Percentiles rank a stretch among this genome's conserved stretches.
These are phyloP conservation scores for Chaetomium strumarium DNA, from an alignment of 2,329 filamentous ascomycete species.

Conservation along the genomic window DNA sequence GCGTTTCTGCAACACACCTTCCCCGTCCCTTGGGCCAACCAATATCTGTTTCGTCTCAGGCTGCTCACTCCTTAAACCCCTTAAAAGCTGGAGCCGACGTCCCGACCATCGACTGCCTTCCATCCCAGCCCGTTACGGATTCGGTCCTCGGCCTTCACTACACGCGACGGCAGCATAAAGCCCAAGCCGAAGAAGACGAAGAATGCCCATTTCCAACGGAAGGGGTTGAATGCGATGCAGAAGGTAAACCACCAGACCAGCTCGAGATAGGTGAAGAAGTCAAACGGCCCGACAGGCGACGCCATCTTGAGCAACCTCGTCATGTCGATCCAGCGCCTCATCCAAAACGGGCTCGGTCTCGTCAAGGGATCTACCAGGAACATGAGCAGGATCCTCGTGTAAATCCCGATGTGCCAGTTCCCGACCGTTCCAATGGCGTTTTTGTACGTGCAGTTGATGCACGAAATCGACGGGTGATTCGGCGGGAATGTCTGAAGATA, in stretches of 20 bases:
- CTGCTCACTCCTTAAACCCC: neutral
- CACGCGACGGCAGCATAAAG: constrained; percentile 54
- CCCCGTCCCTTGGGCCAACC: too few relatives aligned
- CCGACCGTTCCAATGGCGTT: constrained; percentile 76
- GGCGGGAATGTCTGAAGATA: constrained; percentile 84
- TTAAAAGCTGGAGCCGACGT: constrained; percentile 13
- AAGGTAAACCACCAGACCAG: constrained; percentile 82
- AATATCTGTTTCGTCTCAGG: neutral
- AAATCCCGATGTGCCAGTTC: constrained; percentile 87
- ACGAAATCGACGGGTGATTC: constrained; percentile 63
- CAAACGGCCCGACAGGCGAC: constrained; percentile 70
- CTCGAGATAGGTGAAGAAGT: constrained; percentile 86
- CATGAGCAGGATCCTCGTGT: constrained; percentile 80
- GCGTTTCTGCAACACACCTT: neutral
- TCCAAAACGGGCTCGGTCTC: constrained; percentile 64
- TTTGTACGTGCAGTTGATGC: constrained; percentile 76
- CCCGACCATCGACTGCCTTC: neutral
- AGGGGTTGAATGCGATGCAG: constrained; percentile 72
- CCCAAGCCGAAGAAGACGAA: constrained; percentile 79
- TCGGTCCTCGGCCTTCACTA: constrained; percentile 61
- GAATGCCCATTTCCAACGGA: constrained; percentile 82
- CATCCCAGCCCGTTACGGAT: constrained; percentile 48
- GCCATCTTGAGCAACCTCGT: constrained; percentile 64
- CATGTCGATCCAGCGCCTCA: constrained; percentile 84
- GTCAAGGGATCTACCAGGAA: constrained; percentile 75